Base-by-base conservation (phyloP, 1,284 basidiomycete genomes). In the Ceratobasidium sp. region DNA sequence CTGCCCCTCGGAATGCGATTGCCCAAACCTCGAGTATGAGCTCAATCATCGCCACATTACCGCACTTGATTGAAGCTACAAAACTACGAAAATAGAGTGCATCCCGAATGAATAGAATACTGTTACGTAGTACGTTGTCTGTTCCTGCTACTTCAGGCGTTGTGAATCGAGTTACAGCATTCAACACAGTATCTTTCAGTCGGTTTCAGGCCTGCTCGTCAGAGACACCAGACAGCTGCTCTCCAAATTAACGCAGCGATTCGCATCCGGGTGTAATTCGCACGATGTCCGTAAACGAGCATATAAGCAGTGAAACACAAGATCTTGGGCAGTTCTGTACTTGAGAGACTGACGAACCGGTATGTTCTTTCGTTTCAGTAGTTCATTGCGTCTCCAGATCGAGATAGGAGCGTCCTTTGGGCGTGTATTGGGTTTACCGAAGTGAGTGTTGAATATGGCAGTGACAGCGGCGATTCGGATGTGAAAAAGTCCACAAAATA, bases 61-160 rank as follows among this genome's bases (percentile, higher is more conserved):
- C 5, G 15, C 2, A 64, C 44, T 40, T 64, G 44, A 64, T 39
- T 40, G 33, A 64, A 42, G 61, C 44, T 7, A 64, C 53, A 64
- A 64, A 64, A 44, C 61, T 42, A 12, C 61, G 12, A 40, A 64
- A 64, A 6, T 42, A 42, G 33, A 64, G 61, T 40, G 33, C 61
- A 42, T 64, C 61, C 6, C 39, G 61, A n/a, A 64, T 64, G 28
- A 64, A 64, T 10, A 64, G 33, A 42, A 64, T 64, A n/a, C 61
- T 39, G n/a, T 64, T 40, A 20, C 53, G 53, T 20, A 61, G 60
- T 9, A 61, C 20, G 23, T 61, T 28, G 6, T 61, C 60, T 3
- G 9, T 40, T 5, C 39, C 60, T 6, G 60, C 60, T 40, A 28
- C 12, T 28, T 28, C 39, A 20, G 60, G 9, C 60, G 60, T 28